A percentile compares a stretch with the other conserved stretches of the same genome.
These are phyloP conservation scores for Chlamydomonas incerta DNA, from an alignment of 139 green algal genomes.

Conservation along the genomic window DNA sequence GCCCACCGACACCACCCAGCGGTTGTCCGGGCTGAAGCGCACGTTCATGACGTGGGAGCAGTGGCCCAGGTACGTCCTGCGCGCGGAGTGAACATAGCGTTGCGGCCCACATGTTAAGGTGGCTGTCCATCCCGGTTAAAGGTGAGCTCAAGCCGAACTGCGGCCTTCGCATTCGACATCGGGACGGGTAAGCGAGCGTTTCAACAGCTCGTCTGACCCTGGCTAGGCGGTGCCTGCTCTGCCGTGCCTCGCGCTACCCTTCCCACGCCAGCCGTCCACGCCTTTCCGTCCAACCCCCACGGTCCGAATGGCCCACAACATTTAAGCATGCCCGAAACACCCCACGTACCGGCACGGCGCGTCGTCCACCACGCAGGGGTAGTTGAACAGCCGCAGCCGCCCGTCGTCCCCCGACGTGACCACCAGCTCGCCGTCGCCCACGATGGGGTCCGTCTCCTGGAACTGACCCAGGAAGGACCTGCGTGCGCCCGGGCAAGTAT, in stretches of 20 bases:
- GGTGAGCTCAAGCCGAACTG: no score
- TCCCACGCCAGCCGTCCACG: no score
- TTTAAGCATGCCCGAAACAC: background rate
- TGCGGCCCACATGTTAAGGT: no score
- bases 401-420: constrained; percentile 62
- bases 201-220: no score
- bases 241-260: no score
- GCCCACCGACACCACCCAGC: constrained; percentile 66
- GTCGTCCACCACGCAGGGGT: constrained; percentile 72
- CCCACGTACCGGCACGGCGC: constrained; percentile 56
- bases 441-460: constrained; percentile 49
- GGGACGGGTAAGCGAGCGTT: no score
- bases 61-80: constrained; percentile 70
- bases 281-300: no score
- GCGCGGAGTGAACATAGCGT: no score
- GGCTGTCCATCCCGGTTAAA: no score
- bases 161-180: no score
- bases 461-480: constrained; percentile 53
- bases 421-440: constrained; percentile 47
- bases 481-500: background rate
- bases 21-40: constrained; percentile 65
- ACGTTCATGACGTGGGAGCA: constrained; percentile 78
- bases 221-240: no score
- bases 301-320: background rate
- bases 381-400: constrained; percentile 69